Evolutionary conservation across 306 rosid species (phyloP).

Genomic region (Calophaca sinica): DNA sequence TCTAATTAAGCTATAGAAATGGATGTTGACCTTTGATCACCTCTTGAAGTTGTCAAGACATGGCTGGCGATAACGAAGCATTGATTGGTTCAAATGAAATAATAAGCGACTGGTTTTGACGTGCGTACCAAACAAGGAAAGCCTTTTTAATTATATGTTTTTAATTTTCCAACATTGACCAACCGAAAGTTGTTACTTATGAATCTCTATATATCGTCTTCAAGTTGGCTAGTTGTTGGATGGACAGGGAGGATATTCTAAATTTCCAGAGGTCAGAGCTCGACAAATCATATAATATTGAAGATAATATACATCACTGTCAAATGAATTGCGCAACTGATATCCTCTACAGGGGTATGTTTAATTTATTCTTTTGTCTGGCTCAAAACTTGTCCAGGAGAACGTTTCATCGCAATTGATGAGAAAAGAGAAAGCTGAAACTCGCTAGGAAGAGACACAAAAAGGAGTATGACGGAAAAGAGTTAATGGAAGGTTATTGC

Average conservation of each 20-base stretch:
- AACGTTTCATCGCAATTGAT: conserved; percentile 9
- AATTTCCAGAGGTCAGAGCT: background rate
- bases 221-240: background rate
- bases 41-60: background rate
- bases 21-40: conserved; percentile 42
- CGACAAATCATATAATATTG: background rate
- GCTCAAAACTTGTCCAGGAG: background rate
- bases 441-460: conserved; percentile 10
- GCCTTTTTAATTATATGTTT: background rate
- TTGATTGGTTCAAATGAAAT: conserved; percentile 37
- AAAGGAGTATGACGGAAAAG: no score
- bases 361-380: conserved; percentile 20
- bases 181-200: conserved; percentile 15
- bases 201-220: background rate
- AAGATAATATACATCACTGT: background rate
- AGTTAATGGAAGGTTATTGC: background rate
- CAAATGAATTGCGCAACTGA: conserved; percentile 5
- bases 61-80: conserved; percentile 7
- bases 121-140: conserved; percentile 40
- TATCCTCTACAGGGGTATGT: background rate
- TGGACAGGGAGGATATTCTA: background rate
- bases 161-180: background rate
- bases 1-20: conserved; percentile 3
- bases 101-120: conserved; percentile 34
- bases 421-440: background rate